Evolutionary conservation across 73 alveolate species (phyloP), one percentile per base, ranked within the genome.

Genomic region (Paramecium bursaria): DNA sequence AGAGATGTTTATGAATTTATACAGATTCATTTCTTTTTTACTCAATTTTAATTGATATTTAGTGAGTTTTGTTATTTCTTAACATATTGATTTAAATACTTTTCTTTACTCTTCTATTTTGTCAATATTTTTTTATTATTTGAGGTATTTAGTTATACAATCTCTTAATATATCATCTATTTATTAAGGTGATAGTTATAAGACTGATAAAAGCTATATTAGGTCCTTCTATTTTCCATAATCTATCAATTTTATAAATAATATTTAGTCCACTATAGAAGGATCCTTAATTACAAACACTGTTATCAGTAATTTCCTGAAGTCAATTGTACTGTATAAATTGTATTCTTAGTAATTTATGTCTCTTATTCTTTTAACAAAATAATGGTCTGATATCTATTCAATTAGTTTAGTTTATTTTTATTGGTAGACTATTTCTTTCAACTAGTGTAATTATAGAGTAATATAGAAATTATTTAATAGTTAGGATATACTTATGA

Each of bases 151-250:
- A 7, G 17, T 1, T 57, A 67, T 67, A 7, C 60, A 22, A 67
- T 67, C 55, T 67, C 47, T 39, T 7, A 67, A 7, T 2, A 26
- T 42, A n/a, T 67, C 54, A 42, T 67, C 82, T 39, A 21, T 39
- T 67, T 67, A 31, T 31, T 31, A n/a, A 1, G 13, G 6, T 4
- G 25, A 21, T 67, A 67, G 17, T 21, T 17, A 19, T 14, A 67
- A 67, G 7, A 23, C 3, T 39, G 49, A 4, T 21, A 29, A 67
- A 14, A 67, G 27, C 17, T 21, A 21, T n/a, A 39, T 67, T 10
- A n/a, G 39, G 14, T 67, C 82, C 44, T 57, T 67, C 7, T 67
- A 67, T 67, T 67, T 67, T 6, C 82, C 82, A 67, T 39, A 67
- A 30, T 67, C 82, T 1, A 67, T 19, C 19, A 21, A 30, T 47